phyloP scores from a whole-genome alignment of 129 eudicot genomes.

The Lactuca saligna region DNA sequence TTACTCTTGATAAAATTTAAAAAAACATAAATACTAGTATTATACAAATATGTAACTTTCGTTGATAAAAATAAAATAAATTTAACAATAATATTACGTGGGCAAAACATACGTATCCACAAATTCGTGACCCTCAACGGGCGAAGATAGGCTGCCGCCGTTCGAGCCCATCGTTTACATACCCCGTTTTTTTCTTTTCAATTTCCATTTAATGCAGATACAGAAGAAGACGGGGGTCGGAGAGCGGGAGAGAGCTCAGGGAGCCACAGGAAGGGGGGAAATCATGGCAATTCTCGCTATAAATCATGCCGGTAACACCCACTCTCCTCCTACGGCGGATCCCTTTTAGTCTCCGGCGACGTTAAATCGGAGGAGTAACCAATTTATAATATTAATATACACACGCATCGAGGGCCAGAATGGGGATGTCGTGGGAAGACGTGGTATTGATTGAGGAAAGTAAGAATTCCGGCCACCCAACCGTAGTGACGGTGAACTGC shows the following conservation, averaged over 20 bases:
- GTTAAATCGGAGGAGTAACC: neutral
- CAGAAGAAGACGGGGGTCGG: conserved; percentile 4
- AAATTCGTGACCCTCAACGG: neutral
- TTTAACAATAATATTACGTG: neutral
- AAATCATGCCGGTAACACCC: conserved; percentile 8
- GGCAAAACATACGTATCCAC: conserved; percentile 3
- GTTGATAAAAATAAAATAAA: no score
- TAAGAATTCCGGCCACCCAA: conserved; percentile 38
- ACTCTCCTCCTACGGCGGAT: conserved; percentile 16
- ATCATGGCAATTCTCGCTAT: neutral
- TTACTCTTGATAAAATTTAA: no score
- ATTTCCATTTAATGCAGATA: neutral
- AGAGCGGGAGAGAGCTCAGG: neutral
- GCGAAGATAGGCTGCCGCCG: neutral
- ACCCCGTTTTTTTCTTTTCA: neutral
- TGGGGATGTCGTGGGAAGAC: conserved; percentile 66
- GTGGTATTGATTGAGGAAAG: conserved; percentile 51
- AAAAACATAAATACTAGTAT: no score
- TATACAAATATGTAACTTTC: no score
- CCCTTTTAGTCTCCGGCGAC: conserved; percentile 15
- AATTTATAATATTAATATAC: neutral
- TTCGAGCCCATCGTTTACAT: neutral
- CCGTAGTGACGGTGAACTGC: conserved; percentile 60
- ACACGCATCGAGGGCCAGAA: conserved; percentile 7
- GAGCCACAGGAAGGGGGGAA: neutral